phyloP scores from a whole-genome alignment of 106 monocot species.

The Dioscorea alata region DNA sequence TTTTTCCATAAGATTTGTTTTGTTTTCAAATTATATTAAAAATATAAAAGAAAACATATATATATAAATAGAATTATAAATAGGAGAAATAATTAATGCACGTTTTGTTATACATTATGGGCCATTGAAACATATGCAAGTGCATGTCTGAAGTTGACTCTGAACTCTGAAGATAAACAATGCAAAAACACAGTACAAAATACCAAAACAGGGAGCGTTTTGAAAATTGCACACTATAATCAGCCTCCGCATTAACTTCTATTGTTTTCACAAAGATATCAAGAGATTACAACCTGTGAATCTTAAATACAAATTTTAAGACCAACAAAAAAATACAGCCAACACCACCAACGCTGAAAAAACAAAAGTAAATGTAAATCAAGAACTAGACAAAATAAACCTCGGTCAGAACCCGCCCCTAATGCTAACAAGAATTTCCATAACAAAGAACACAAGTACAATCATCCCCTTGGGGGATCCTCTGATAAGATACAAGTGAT shows the following conservation, averaged over 20 bases:
- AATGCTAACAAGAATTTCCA: not conserved
- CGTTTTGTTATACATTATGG: too few species aligned
- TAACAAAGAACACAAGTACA: not conserved
- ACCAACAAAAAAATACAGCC: not conserved
- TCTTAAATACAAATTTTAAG: not conserved
- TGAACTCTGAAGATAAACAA: too few species aligned
- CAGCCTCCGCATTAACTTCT: not conserved
- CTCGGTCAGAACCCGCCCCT: not conserved
- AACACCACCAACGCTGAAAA: not conserved
- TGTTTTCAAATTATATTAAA: not conserved
- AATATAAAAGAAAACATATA: too few species aligned
- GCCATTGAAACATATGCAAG: too few species aligned
- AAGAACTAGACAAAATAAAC: not conserved
- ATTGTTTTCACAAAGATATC: not conserved
- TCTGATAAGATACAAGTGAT: not conserved
- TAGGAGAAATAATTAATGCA: too few species aligned
- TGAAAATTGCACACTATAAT: not conserved
- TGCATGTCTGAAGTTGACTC: too few species aligned
- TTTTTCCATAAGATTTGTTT: not conserved
- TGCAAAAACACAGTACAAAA: too few species aligned
- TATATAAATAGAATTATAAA: not conserved
- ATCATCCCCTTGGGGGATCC: not conserved
- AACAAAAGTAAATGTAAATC: not conserved
- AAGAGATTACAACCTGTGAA: conserved; percentile 1
- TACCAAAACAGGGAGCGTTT: too few species aligned